Base-by-base conservation (phyloP, 495 filamentous ascomycete species). In the Aspergillus biplanus region DNA sequence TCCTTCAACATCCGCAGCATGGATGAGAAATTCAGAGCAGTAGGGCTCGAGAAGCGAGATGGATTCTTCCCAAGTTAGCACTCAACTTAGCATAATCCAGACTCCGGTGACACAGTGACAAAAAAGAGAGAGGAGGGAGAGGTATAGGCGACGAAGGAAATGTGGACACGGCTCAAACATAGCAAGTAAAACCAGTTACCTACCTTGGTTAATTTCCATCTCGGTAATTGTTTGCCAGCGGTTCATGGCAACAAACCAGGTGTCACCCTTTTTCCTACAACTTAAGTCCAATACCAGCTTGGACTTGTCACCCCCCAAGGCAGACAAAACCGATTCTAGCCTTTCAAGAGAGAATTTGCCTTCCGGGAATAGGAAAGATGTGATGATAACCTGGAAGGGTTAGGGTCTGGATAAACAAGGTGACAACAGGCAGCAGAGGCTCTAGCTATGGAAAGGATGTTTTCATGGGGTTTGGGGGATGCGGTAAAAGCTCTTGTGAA, bases 1-100 rank as follows among this genome's bases (percentile, higher is more conserved):
- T 8, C 95, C 95, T 72, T 98, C 95, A 58, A 94, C 92, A 72
- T 99, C 95, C n/a, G 96, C 95, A n/a, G 95, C 95, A 69, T 99
- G 96, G 68, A 99, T 92, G 53, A 99, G 81, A 73, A 99, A 98
- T 69, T 99, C 96, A 47, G 90, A 92, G 78, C 95, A 97, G 73
- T 92, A 94, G 11, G 89, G 90, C 69, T 97, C 93, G 8, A 98
- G 80, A 12, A 85, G 71, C 16, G 83, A 82, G 56, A 99, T 96
- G 3, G 88, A 89, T 73, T 89, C 93, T 96, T 64, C 33, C 52
- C 47, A 12, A 44, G 52, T 71, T 39, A 73, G 67, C 39, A 31
- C 49, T 21, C 6, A 46, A 42, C 13, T 1, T 33, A 34, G 16
- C 13, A n/a, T 34, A 11, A 48, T 15, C 3, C 11, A 49, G 42